Evolutionary conservation across 2,329 filamentous ascomycete genomes (phyloP).

Genomic region (Aspergillus sp.): DNA sequence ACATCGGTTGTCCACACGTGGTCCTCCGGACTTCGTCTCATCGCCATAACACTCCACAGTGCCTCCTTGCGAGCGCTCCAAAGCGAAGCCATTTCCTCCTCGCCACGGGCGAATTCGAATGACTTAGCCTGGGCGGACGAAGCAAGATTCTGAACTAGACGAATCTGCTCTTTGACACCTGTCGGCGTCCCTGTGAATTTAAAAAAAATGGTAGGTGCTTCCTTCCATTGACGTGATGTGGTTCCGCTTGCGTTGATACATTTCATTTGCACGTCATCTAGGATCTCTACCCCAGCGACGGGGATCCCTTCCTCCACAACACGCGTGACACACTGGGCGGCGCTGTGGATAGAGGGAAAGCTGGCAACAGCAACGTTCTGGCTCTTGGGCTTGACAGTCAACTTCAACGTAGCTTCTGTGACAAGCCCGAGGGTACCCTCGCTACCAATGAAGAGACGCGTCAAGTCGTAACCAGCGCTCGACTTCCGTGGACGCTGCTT

Average conservation of each 20-base stretch:
- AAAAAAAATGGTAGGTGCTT: conserved; percentile 71
- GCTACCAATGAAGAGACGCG: conserved; percentile 82
- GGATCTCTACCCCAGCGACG: conserved; percentile 86
- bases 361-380: conserved; percentile 77
- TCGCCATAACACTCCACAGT: conserved; percentile 70
- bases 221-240: conserved; percentile 60
- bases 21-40: conserved; percentile 58
- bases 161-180: conserved; percentile 64
- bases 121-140: conserved; percentile 54
- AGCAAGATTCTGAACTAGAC: conserved; percentile 59
- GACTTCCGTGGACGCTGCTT: conserved; percentile 84
- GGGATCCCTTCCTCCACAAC: conserved; percentile 80
- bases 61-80: conserved; percentile 77
- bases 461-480: conserved; percentile 88
- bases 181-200: conserved; percentile 69
- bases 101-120: conserved; percentile 67
- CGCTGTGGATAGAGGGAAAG: conserved; percentile 64
- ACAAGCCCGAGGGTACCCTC: conserved; percentile 90
- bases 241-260: conserved; percentile 59
- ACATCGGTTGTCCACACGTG: conserved; percentile 79
- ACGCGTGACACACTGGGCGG: conserved; percentile 74
- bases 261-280: conserved; percentile 88
- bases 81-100: conserved; percentile 66
- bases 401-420: conserved; percentile 85
- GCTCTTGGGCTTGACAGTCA: conserved; percentile 76